Percentiles rank a stretch among this genome's conserved stretches.
Evolutionary conservation across 768 basidiomycete genomes (phyloP).

Genomic region (Xerocomellus intermedius): DNA sequence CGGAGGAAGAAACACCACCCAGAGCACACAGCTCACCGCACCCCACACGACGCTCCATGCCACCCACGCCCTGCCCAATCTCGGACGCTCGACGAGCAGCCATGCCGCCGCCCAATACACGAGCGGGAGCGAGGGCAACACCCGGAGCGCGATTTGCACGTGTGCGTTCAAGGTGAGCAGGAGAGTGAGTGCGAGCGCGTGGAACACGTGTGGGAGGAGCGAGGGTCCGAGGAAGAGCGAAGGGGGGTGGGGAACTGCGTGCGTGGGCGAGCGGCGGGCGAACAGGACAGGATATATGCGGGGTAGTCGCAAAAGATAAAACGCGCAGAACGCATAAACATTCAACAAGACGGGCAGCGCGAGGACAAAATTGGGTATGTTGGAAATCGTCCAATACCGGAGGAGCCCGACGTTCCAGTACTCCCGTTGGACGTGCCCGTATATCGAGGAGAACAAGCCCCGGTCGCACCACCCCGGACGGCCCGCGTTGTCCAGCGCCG

Average conservation of each 20-base stretch:
- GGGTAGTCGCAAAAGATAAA: conserved; percentile 21
- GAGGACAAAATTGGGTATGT: conserved; percentile 87
- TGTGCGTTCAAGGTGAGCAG: conserved; percentile 79
- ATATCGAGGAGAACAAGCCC: conserved; percentile 61
- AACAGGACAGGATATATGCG: conserved; percentile 1
- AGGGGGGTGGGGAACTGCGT: not conserved
- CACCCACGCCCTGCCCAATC: conserved; percentile 62
- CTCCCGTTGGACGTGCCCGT: conserved; percentile 72
- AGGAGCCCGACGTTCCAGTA: conserved; percentile 91
- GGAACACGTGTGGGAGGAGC: conserved; percentile 71
- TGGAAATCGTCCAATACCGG: conserved; percentile 78
- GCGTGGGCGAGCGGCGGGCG: not conserved
- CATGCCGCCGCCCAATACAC: conserved; percentile 85
- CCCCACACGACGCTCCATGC: conserved; percentile 82
- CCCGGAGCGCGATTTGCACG: conserved; percentile 82
- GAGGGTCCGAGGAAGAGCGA: conserved; percentile 40
- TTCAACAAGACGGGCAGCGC: conserved; percentile 65
- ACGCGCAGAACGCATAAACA: conserved; percentile 36
- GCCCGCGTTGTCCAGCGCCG: not conserved
- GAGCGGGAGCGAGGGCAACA: conserved; percentile 72
- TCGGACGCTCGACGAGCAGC: conserved; percentile 50
- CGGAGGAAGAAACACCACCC: conserved; percentile 88
- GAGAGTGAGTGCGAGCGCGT: conserved; percentile 60
- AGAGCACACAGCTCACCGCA: conserved; percentile 63
- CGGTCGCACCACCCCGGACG: conserved; percentile 61